A percentile compares a stretch with the other conserved stretches of the same genome.
Conservation (phyloP, 768 basidiomycete genomes). For the Cantharellus cinnabarinus region DNA sequence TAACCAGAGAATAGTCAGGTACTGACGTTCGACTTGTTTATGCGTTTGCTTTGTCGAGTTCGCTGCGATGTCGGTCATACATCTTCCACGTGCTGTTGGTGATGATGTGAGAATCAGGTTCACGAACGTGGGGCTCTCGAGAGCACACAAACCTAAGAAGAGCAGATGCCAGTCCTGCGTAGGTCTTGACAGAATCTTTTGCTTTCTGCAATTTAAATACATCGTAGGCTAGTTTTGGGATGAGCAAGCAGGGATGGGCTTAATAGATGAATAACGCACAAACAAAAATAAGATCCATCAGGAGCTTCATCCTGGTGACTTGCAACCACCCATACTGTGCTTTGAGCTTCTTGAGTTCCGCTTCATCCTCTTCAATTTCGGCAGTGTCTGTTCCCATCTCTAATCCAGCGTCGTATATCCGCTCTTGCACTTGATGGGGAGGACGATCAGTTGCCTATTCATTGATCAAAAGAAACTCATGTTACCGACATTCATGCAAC, state of each 20-base stretch:
- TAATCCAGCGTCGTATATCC: slow-evolving; percentile 9
- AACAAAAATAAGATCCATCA: slow-evolving; percentile 76
- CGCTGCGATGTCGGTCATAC: background rate
- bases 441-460: background rate
- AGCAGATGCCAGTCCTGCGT: slow-evolving; percentile 48
- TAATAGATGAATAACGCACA: slow-evolving; percentile 29
- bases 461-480: background rate
- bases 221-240: slow-evolving; percentile 40
- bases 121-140: background rate
- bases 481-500: slow-evolving; percentile 35
- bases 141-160: slow-evolving; percentile 38
- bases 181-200: slow-evolving; percentile 37
- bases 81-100: background rate
- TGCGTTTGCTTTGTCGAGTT: background rate
- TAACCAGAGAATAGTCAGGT: too few relatives aligned
- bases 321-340: slow-evolving; percentile 62
- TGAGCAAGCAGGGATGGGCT: background rate
- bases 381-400: slow-evolving; percentile 18
- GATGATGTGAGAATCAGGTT: background rate
- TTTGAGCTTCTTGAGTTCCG: slow-evolving; percentile 31
- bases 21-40: background rate
- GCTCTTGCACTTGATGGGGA: slow-evolving; percentile 1
- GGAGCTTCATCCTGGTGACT: slow-evolving; percentile 44
- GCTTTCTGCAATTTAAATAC: slow-evolving; percentile 50
- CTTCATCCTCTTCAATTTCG: slow-evolving; percentile 29